Base-by-base conservation (phyloP, 2,329 filamentous ascomycete genomes). In the Ceratocystis albifundus region DNA sequence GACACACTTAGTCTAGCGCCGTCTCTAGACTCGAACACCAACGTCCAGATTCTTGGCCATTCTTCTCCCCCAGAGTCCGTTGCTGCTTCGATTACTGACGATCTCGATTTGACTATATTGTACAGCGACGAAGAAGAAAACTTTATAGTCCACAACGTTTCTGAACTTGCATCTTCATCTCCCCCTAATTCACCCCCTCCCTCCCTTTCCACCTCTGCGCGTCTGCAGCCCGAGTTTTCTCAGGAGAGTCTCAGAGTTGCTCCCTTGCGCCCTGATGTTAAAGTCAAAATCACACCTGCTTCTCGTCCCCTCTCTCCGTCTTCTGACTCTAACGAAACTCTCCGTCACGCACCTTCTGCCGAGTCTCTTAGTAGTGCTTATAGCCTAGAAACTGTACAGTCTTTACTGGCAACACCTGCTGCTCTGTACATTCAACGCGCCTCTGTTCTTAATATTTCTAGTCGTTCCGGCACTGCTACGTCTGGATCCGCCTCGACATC, bases 231-330 rank as follows among this genome's bases (percentile, higher is more conserved):
- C 22, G 77, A 79, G 66, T 86, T 82, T 71, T 86, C 84, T 0
- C 82, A 83, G 69, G 84, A 86, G 71, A 86, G 83, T 69, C 75
- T 87, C 36, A 71, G 82, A 12, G 81, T 86, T 15, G 76, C 81
- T 7, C 83, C 84, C 0, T 74, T 87, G 20, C 76, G 78, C 59
- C 78, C 81, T 7, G 74, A 74, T 65, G 78, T 76, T 70, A 77
- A 77, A 69, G 75, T 74, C 62, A 53, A 20, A 10, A 36, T 64
- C 41, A 64, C 67, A 44, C 59, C 64, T 41, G 67, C 64, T 2
- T 66, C 67, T 15, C 67, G 67, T 45, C 67, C 67, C 30, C 61
- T 66, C 10, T 68, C 67, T 15, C 59, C 64, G 2, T 68, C 63
- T 36, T 65, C 66, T 7, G 67, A 68, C 81, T 68, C 77, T 78